A percentile compares a stretch with the other conserved stretches of the same genome.
Conservation (phyloP, 2,329 filamentous ascomycete genomes). For the Diaporthe vaccinii region DNA sequence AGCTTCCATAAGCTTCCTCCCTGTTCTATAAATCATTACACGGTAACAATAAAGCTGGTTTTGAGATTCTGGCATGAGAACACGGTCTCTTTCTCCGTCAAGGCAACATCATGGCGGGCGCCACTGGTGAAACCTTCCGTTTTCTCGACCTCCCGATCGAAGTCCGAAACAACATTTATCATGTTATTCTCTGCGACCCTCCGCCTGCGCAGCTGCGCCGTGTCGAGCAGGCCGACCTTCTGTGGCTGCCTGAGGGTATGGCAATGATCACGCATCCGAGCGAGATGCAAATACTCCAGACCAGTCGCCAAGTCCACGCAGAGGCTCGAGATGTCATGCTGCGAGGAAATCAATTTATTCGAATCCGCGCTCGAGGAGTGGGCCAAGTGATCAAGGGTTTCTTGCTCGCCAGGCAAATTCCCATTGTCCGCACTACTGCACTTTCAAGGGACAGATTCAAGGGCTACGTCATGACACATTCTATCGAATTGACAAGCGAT, state of each 20-base stretch:
- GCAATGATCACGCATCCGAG: constrained; percentile 3
- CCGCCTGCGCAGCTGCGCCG: constrained; percentile 9
- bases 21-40: neutral
- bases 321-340: constrained; percentile 35
- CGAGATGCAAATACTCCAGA: constrained; percentile 23
- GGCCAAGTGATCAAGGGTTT: constrained; percentile 27
- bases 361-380: constrained; percentile 12
- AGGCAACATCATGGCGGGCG: neutral
- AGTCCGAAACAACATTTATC: constrained; percentile 26
- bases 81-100: neutral
- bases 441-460: constrained; percentile 15
- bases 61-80: neutral
- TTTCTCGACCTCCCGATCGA: constrained; percentile 28
- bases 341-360: constrained; percentile 27
- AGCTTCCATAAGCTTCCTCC: neutral
- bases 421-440: constrained; percentile 2
- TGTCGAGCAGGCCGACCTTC: constrained; percentile 31
- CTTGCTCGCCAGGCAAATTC: neutral
- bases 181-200: constrained; percentile 29
- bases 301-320: constrained; percentile 29
- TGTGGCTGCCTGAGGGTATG: constrained; percentile 8
- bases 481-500: neutral
- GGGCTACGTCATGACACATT: constrained; percentile 28
- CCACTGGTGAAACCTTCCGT: neutral
- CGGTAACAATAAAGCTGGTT: neutral